Evolutionary conservation across 441 rosid species (phyloP).

Genomic region (Arabidopsis lyrata): DNA sequence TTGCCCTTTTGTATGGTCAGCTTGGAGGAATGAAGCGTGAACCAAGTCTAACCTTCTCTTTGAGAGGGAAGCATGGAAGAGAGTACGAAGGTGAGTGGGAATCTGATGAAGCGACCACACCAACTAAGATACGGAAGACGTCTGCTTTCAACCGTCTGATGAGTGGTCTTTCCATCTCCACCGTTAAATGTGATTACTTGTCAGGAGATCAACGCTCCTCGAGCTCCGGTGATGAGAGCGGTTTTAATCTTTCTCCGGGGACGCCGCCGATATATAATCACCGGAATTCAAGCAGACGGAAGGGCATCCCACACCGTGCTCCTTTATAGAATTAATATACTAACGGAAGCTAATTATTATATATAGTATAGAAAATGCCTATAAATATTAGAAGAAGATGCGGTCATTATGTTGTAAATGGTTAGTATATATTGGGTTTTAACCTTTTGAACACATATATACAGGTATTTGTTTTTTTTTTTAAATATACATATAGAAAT

Average conservation of each 20-base stretch:
- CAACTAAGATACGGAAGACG: slow-evolving; percentile 66
- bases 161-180: slow-evolving; percentile 60
- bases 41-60: slow-evolving; percentile 59
- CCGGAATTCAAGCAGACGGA: slow-evolving; percentile 72
- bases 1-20: slow-evolving; percentile 44
- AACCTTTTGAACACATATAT: not conserved
- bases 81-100: slow-evolving; percentile 59
- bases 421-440: slow-evolving; percentile 16
- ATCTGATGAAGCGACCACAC: slow-evolving; percentile 73
- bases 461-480: not conserved
- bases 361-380: slow-evolving; percentile 14
- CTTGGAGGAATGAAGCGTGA: slow-evolving; percentile 71
- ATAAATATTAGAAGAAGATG: too few species aligned
- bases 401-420: not conserved
- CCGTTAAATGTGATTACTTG: slow-evolving; percentile 42
- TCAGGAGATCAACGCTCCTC: slow-evolving; percentile 45
- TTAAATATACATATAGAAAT: not conserved
- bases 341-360: slow-evolving; percentile 24
- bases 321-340: slow-evolving; percentile 50
- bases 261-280: slow-evolving; percentile 78
- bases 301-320: slow-evolving; percentile 86
- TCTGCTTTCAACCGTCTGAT: slow-evolving; percentile 62
- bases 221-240: slow-evolving; percentile 65
- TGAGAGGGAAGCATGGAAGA: slow-evolving; percentile 54
- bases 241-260: slow-evolving; percentile 59